phyloP scores from a whole-genome alignment of 305 asterid genomes.

The Plantago coronopus region DNA sequence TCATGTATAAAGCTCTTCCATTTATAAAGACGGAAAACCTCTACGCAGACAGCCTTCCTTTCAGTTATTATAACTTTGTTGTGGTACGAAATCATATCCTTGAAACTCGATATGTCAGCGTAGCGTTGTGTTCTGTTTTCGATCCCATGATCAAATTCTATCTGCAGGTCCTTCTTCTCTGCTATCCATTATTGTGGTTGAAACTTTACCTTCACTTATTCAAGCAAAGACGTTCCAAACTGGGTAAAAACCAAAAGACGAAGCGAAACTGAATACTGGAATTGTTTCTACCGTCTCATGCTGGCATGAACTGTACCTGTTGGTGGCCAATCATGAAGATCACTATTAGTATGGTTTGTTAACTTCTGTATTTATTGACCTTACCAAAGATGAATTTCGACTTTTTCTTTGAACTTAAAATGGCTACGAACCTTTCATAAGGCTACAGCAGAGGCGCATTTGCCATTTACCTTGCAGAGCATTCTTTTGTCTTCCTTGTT shows the following conservation, averaged over 20 bases:
- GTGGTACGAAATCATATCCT: slow-evolving; percentile 35
- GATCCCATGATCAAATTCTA: not conserved
- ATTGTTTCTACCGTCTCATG: slow-evolving; percentile 12
- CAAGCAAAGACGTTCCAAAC: slow-evolving; percentile 78
- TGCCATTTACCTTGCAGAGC: no score
- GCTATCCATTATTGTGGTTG: slow-evolving; percentile 85
- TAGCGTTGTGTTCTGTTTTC: not conserved
- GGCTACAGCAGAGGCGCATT: no score
- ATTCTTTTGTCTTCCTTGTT: no score
- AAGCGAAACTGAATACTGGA: slow-evolving; percentile 38
- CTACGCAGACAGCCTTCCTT: slow-evolving; percentile 59
- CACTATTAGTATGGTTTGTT: no score
- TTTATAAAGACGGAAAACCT: slow-evolving; percentile 53
- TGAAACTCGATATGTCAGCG: not conserved
- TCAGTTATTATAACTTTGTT: slow-evolving; percentile 59
- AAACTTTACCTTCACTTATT: slow-evolving; percentile 85
- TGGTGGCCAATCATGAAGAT: no score
- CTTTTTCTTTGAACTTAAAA: no score
- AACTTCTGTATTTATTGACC: no score
- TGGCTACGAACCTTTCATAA: no score
- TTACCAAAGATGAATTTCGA: no score
- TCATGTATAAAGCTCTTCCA: slow-evolving; percentile 88
- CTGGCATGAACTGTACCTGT: no score
- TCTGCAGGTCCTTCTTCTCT: slow-evolving; percentile 62
- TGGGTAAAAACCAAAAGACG: slow-evolving; percentile 57